Base-by-base conservation (phyloP, 768 basidiomycete genomes). In the Nevesoporus exiguus region DNA sequence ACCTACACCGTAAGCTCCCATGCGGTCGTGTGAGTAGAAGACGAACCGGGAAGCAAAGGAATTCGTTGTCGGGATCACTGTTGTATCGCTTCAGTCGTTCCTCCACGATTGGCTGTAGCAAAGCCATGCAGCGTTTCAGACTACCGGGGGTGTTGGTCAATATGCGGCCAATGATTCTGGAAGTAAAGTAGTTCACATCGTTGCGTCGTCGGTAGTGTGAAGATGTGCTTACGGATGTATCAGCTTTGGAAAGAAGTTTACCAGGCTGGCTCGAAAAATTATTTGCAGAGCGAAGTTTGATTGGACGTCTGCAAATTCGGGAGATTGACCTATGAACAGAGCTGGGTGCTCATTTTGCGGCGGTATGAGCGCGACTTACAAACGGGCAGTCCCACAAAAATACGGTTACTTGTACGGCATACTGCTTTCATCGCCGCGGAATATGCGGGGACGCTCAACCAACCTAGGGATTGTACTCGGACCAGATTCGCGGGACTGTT, bases 371-470 rank as follows among this genome's bases (percentile, higher is more conserved):
- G 42, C 42, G 33, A 63, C 70, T 49, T 50, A 77, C 77, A 74
- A 44, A 74, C 51, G 13, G 72, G 68, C 5, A 64, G 45, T 2
- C 76, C 76, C 25, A 77, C 72, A 45, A 76, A 77, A 36, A 75
- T 53, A 24, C 77, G 75, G 51, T 75, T 77, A 46, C 71, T 75
- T 52, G 61, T 64, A 57, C 74, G 71, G 60, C 68, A 70, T 49
- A 68, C 68, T 50, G 71, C 68, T 33, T 63, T 59, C 55, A 71
- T 64, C 41, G 67, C 61, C 51, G 65, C 62, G 55, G 62, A 55
- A 48, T 61, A 63, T 34, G 66, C 65, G 36, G 60, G 55, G 11
- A 75, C 47, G 41, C 59, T 58, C 14, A 55, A 50, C 73, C 73
- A 74, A 22, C 58, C 74, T 74, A 34, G 21, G 34, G 22, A 29